phyloP scores from a whole-genome alignment of 106 monocot species.

The Apostasia ramifera region DNA sequence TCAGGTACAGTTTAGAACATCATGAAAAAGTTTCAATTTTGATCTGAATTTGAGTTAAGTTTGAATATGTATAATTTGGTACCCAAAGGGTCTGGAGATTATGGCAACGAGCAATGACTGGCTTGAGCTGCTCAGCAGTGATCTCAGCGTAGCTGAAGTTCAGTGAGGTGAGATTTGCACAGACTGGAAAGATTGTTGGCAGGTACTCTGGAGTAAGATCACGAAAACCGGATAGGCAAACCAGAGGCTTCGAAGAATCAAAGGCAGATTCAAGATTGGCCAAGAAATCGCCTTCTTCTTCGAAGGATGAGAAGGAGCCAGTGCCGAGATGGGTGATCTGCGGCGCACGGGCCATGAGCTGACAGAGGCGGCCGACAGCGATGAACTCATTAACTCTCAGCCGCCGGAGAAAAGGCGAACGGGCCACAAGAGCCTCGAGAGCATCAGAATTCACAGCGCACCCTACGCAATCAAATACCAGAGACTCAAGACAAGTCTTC shows the following conservation, averaged over 20 bases:
- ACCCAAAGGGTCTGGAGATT: slow-evolving; percentile 55
- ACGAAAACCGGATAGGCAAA: slow-evolving; percentile 49
- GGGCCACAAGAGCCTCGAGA: slow-evolving; percentile 50
- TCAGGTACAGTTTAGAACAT: background rate
- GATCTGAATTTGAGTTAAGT: background rate
- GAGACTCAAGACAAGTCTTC: slow-evolving; percentile 51
- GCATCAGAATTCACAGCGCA: slow-evolving; percentile 42
- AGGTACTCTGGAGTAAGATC: slow-evolving; percentile 28
- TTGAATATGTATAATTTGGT: background rate
- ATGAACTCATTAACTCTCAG: slow-evolving; percentile 37
- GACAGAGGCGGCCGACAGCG: slow-evolving; percentile 33
- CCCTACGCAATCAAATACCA: slow-evolving; percentile 57
- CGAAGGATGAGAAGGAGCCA: slow-evolving; percentile 25
- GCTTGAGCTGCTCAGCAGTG: slow-evolving; percentile 30
- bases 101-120: slow-evolving; percentile 30
- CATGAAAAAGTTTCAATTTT: background rate
- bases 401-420: slow-evolving; percentile 22
- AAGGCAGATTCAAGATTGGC: slow-evolving; percentile 14
- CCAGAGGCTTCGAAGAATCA: slow-evolving; percentile 13
- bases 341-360: slow-evolving; percentile 62
- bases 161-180: slow-evolving; percentile 34
- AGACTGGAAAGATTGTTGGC: slow-evolving; percentile 36
- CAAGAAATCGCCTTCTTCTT: slow-evolving; percentile 1
- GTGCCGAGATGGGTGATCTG: slow-evolving; percentile 72
- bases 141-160: slow-evolving; percentile 40